Base-by-base conservation (phyloP, 2,329 filamentous ascomycete genomes). In the Harringtonia lauricola region DNA sequence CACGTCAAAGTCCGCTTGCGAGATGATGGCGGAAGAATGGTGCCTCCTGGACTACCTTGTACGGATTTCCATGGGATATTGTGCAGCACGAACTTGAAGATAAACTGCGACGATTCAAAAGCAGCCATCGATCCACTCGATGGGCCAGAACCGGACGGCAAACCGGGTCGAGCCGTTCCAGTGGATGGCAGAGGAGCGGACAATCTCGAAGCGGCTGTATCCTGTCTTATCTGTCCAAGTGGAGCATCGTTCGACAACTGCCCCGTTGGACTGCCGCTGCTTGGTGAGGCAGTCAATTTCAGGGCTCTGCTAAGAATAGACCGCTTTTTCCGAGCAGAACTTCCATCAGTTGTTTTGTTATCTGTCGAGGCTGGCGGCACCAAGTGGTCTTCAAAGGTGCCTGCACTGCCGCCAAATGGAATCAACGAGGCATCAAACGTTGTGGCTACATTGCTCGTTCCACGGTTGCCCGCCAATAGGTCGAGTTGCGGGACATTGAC, bases 31-130 rank as follows among this genome's bases (percentile, higher is more conserved):
- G 72, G 73, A 7, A 63, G 56, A 41, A 71, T 64, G 36, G 79
- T 70, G 71, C 76, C 81, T 47, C 49, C 44, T 42, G 51, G 36
- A 43, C 48, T 39, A 15, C 18, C 8, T 2, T n/a, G 5, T 6
- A 13, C 30, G 5, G 41, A 45, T 13, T 57, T 56, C 57, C 57
- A 60, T 0, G 55, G 56, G 9, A 62, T 47, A 41, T 51, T 48
- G 42, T 83, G 80, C 2, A 87, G 70, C 9, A 80, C 77, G 55
- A 89, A 89, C 49, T 81, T 85, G 67, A 88, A 89, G 47, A 77
- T 71, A 55, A 76, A 86, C 50, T 71, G 66, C 57, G 71, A 63
- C 57, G 74, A 63, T 51, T 76, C 71, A 46, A 63, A 74, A 9
- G 24, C 6, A 26, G 24, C 10, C 2, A 71, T 66, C 8, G 74